phyloP scores from a whole-genome alignment of 345 rosid species.

The Litchi chinensis region DNA sequence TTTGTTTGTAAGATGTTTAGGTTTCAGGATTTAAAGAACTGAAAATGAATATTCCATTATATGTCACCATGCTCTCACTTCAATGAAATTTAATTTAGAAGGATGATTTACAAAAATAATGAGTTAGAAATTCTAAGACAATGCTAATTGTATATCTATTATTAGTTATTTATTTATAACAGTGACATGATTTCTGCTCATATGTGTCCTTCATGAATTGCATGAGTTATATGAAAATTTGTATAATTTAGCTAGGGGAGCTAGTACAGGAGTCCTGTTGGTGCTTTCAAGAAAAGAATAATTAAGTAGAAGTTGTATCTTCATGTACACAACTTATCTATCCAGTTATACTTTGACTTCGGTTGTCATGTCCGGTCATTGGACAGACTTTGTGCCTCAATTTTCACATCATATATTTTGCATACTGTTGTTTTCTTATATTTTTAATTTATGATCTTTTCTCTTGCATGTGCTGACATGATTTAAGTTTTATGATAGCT shows the following conservation, averaged over 20 bases:
- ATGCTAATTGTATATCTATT: not conserved
- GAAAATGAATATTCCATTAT: not conserved
- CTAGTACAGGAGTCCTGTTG: not conserved
- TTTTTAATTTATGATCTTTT: not conserved
- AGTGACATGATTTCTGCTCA: not conserved
- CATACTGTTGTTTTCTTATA: not conserved
- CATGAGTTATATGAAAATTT: not conserved
- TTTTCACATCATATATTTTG: not conserved
- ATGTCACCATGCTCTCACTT: not conserved
- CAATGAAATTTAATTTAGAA: not conserved
- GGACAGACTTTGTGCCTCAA: not conserved
- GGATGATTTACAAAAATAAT: not conserved
- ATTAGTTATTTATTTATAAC: not conserved
- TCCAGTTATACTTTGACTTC: not conserved
- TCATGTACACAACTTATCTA: not conserved
- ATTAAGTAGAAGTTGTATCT: slow-evolving; percentile 1
- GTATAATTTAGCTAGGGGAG: not conserved
- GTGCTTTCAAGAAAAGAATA: not conserved
- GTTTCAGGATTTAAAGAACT: not conserved
- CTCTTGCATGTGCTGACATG: not conserved
- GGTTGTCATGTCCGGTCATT: not conserved
- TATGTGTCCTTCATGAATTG: not conserved
- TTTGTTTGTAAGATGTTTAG: not conserved
- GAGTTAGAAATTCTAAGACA: not conserved
- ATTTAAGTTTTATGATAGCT: not conserved